Percentiles rank a stretch among this genome's conserved stretches.
These are phyloP conservation scores for Blastocystis hominis DNA, from an alignment of 352 stramenopile genomes.

Conservation along the genomic window DNA sequence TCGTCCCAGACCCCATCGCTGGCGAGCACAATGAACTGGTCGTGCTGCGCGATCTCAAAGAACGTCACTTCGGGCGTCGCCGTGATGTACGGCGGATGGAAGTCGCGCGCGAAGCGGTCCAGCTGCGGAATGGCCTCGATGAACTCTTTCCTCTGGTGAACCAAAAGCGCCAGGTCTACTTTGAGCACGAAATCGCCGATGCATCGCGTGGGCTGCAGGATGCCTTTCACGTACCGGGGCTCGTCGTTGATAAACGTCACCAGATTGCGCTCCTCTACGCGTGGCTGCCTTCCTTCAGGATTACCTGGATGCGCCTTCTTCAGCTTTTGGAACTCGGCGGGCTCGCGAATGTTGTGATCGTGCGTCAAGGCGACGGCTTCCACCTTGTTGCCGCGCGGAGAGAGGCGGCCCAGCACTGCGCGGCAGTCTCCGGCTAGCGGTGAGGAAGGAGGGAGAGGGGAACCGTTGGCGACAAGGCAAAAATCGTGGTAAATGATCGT, in stretches of 20 bases:
- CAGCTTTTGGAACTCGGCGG: slow-evolving; percentile 28
- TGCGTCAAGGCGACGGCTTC: slow-evolving; percentile 57
- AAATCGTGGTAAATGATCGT: background rate
- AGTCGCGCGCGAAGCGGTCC: slow-evolving; percentile 54
- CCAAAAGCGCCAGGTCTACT: background rate
- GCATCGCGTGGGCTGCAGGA: slow-evolving; percentile 24
- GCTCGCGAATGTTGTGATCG: slow-evolving; percentile 61
- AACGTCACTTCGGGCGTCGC: slow-evolving; percentile 12
- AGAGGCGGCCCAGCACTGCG: background rate
- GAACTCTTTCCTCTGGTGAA: slow-evolving; percentile 57
- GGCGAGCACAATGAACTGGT: slow-evolving; percentile 60
- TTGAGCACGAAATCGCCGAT: slow-evolving; percentile 36
- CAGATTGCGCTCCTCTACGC: slow-evolving; percentile 58
- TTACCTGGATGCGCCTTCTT: slow-evolving; percentile 9
- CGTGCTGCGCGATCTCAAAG: background rate
- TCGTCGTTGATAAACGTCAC: slow-evolving; percentile 59
- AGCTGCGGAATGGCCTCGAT: slow-evolving; percentile 60
- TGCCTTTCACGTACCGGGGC: slow-evolving; percentile 22
- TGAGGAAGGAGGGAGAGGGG: background rate
- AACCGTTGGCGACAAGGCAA: slow-evolving; percentile 23
- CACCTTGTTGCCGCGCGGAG: background rate
- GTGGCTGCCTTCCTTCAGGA: background rate
- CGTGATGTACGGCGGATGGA: slow-evolving; percentile 55
- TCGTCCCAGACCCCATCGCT: slow-evolving; percentile 61
- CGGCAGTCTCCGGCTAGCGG: slow-evolving; percentile 2